Conservation (phyloP, 2,329 filamentous ascomycete genomes). For the Alternaria brassicae region DNA sequence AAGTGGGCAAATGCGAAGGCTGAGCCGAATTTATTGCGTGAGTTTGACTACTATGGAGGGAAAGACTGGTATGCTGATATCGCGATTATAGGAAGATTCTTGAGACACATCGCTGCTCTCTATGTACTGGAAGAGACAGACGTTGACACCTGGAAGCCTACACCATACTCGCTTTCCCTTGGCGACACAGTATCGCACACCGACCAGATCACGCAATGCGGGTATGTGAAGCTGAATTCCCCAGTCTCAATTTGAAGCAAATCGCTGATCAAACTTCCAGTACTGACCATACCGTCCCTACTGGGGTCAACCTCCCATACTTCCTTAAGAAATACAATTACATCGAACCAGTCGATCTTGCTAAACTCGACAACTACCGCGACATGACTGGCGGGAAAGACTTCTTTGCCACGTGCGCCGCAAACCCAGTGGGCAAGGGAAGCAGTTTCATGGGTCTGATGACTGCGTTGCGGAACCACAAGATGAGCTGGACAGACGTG, state of each 20-base stretch:
- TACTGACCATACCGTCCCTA: constrained; percentile 5
- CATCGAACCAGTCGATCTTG: constrained; percentile 4
- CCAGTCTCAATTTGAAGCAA: neutral
- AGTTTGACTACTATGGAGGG: neutral
- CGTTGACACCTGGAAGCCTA: constrained; percentile 9
- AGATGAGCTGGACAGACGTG: constrained; percentile 12
- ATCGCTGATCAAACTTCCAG: neutral
- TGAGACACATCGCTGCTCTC: constrained; percentile 5
- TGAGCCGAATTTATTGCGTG: constrained; percentile 7
- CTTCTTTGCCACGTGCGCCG: constrained; percentile 3
- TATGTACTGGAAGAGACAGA: constrained; percentile 7
- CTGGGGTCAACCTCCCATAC: constrained; percentile 1
- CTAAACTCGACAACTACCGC: constrained; percentile 8
- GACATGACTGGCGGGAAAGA: constrained; percentile 9
- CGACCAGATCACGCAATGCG: constrained; percentile 10
- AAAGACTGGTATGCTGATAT: neutral
- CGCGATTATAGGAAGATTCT: neutral
- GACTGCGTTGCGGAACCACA: constrained; percentile 1
- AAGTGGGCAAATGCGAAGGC: constrained; percentile 3
- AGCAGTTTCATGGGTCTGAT: constrained; percentile 10
- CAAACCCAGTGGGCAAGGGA: constrained; percentile 7
- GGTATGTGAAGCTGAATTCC: neutral
- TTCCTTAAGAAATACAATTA: constrained; percentile 11
- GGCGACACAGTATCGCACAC: constrained; percentile 7
- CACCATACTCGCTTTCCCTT: constrained; percentile 9